Base-by-base conservation (phyloP, 352 stramenopile genomes). In the Globisporangium irregulare region DNA sequence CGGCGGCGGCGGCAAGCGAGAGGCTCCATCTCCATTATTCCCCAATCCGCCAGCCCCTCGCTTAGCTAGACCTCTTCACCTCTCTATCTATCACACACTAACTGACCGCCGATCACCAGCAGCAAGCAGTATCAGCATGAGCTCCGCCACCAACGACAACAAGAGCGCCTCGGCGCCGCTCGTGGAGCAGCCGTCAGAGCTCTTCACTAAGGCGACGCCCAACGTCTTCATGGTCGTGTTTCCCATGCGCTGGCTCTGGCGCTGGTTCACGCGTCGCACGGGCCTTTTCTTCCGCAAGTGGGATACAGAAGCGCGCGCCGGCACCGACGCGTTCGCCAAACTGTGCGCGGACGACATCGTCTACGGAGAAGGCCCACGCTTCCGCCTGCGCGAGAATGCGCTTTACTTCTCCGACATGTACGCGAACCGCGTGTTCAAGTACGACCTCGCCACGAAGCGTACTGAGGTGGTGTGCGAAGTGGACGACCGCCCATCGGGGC, bases 321-420 rank as follows among this genome's bases (percentile, higher is more conserved):
- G 18, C 25, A 12, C n/a, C 10, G 77, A 89, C 56, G 77, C 74
- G 22, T 67, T 70, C 48, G 77, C 82, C 4, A 65, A 62, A 43
- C 51, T 82, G 15, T 65, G 81, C 27, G 51, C 72, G 1, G 72
- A 77, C 56, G 79, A 71, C 20, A 71, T 91, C 68, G 65, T 89
- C 38, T 91, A 79, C 41, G 84, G 82, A 6, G 81, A 91, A 73
- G 75, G 76, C 0, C 84, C 81, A 32, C 84, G 84, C 55, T 92
- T 91, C 63, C 82, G 81, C 32, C 9, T 78, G 32, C 18, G 72
- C 5, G 77, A 86, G 9, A 69, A 78, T 1, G 79, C 81, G n/a
- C 34, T 92, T 20, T 92, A 90, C 64, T 90, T 88, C 59, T 74
- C 72, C 12, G 84, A 92, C 51, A 92, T 90, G 81, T 80, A 80